Evolutionary conservation across 768 basidiomycete species (phyloP).

Genomic region (Melanogaster broomeanus): DNA sequence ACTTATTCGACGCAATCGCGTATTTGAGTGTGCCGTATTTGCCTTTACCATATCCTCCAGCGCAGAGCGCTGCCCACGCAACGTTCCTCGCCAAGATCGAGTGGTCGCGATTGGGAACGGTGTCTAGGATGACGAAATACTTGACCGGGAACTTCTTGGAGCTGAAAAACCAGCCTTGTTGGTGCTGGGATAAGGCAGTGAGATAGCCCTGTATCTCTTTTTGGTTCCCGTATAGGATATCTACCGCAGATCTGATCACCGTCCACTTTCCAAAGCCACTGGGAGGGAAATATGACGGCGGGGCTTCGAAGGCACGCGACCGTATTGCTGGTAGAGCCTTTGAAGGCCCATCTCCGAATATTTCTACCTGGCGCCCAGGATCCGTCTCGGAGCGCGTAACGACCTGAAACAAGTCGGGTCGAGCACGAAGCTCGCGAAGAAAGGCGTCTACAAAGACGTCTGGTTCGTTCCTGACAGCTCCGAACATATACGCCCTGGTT

Average conservation of each 20-base stretch:
- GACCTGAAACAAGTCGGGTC: constrained; percentile 34
- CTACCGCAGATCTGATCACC: constrained; percentile 10
- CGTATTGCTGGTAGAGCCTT: constrained; percentile 13
- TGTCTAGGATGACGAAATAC: constrained; percentile 32
- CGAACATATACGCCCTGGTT: constrained; percentile 30
- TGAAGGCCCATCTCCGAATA: constrained; percentile 22
- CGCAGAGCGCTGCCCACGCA: constrained; percentile 34
- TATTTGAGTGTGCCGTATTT: constrained; percentile 15
- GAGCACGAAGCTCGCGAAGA: constrained; percentile 27
- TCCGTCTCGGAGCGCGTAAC: constrained; percentile 30
- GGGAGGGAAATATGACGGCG: not conserved
- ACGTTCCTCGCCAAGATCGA: constrained; percentile 17
- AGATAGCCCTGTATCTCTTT: constrained; percentile 10
- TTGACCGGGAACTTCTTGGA: constrained; percentile 34
- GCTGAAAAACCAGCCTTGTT: constrained; percentile 24
- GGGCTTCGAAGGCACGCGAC: constrained; percentile 22
- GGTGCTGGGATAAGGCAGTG: not conserved
- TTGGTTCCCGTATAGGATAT: constrained; percentile 21
- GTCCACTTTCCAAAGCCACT: constrained; percentile 12
- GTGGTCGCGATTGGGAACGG: constrained; percentile 13
- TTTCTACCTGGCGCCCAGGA: constrained; percentile 21
- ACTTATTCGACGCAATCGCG: constrained; percentile 13
- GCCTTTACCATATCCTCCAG: constrained; percentile 26
- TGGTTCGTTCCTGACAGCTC: constrained; percentile 30
- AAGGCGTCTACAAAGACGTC: constrained; percentile 29